Conservation (phyloP, 768 basidiomycete species). For the Sporobolomyces phaffii region DNA sequence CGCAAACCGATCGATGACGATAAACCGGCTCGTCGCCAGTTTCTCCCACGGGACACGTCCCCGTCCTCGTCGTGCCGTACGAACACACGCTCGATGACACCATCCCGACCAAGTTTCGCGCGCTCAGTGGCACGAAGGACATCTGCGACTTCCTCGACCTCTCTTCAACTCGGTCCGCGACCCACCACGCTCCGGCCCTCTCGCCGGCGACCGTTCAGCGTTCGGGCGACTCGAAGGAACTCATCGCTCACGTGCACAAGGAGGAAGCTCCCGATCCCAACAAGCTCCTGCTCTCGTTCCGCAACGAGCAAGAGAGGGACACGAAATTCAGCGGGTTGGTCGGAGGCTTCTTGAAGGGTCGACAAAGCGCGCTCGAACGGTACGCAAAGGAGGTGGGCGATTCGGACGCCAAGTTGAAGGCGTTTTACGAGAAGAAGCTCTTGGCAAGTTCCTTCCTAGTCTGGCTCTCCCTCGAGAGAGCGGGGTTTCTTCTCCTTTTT, state of each 20-base stretch:
- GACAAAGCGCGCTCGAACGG: constrained; percentile 32
- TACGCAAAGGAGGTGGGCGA: constrained; percentile 22
- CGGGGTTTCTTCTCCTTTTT: too few relatives aligned
- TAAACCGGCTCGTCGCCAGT: constrained; percentile 3
- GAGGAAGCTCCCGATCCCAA: constrained; percentile 28
- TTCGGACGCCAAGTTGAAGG: constrained; percentile 7
- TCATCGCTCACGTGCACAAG: constrained; percentile 30
- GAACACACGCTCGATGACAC: constrained; percentile 26
- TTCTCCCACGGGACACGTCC: constrained; percentile 15
- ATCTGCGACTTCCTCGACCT: constrained; percentile 32
- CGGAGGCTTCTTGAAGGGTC: constrained; percentile 28
- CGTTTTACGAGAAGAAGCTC: constrained; percentile 28
- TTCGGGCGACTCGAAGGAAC: neutral
- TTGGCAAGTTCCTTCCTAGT: constrained; percentile 3
- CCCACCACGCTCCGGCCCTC: constrained; percentile 25
- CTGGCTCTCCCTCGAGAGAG: too few relatives aligned
- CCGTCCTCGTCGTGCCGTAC: constrained; percentile 34
- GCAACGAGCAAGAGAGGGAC: constrained; percentile 30
- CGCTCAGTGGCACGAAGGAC: neutral
- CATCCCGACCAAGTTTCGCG: constrained; percentile 33
- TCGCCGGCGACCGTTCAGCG: constrained; percentile 37
- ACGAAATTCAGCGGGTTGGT: constrained; percentile 8
- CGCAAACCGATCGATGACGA: too few relatives aligned
- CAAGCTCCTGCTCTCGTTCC: constrained; percentile 22
- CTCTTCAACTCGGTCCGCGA: neutral